Evolutionary conservation across 164 flowering plant genomes (phyloP).

Genomic region (Malania oleifera): DNA sequence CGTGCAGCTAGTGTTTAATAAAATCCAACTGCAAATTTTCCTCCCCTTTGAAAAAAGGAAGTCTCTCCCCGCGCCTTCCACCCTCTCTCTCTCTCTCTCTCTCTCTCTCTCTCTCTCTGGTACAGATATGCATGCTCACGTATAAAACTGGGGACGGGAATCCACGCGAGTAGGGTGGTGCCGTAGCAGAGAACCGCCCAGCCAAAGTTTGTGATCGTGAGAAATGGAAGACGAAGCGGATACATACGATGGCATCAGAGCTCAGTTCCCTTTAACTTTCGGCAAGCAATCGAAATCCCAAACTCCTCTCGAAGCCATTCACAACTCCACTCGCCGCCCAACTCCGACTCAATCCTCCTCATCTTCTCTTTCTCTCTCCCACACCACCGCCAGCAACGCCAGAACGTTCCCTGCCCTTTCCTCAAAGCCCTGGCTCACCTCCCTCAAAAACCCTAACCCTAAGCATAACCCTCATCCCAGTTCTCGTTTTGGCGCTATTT

Average conservation of each 20-base stretch:
- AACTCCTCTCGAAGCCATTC: constrained; percentile 67
- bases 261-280: constrained; percentile 79
- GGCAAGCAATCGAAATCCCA: constrained; percentile 78
- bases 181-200: too few relatives aligned
- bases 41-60: too few relatives aligned
- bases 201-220: too few relatives aligned
- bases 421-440: constrained; percentile 42
- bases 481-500: not conserved
- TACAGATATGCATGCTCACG: too few relatives aligned
- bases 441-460: constrained; percentile 38
- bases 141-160: too few relatives aligned
- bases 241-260: constrained; percentile 69
- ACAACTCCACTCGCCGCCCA: constrained; percentile 70
- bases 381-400: not conserved
- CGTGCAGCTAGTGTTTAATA: too few relatives aligned
- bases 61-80: too few relatives aligned
- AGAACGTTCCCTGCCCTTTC: constrained; percentile 40
- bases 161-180: too few relatives aligned
- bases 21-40: too few relatives aligned
- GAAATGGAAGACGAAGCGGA: constrained; percentile 66
- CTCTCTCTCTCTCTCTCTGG: too few relatives aligned
- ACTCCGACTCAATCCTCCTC: constrained; percentile 1
- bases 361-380: constrained; percentile 4
- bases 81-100: too few relatives aligned
- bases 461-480: constrained; percentile 10